These are phyloP conservation scores for Anastatica hierochuntica DNA, from an alignment of 345 rosid genomes.

Conservation along the genomic window DNA sequence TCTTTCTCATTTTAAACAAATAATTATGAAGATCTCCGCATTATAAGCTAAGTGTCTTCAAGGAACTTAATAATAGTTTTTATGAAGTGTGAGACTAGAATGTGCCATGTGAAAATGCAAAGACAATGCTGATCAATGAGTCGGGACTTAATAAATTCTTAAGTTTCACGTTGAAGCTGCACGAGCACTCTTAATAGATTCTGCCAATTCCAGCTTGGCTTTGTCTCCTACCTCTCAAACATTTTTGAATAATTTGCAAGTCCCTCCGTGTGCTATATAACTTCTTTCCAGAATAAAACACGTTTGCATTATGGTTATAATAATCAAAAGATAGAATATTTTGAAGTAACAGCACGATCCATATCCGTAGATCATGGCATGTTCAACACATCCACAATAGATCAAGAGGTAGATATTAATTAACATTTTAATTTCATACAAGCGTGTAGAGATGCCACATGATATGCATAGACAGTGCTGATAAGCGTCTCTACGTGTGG, in stretches of 20 bases:
- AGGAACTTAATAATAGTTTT: too few species aligned
- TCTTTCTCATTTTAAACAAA: too few species aligned
- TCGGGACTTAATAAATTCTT: too few species aligned
- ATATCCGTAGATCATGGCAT: constrained; percentile 1
- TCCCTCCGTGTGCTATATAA: constrained; percentile 5
- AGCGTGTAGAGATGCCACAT: too few species aligned
- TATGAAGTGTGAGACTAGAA: too few species aligned
- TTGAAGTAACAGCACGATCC: constrained; percentile 7
- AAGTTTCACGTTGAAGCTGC: neutral
- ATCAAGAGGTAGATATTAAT: neutral
- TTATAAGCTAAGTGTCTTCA: too few species aligned
- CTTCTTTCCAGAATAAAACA: neutral
- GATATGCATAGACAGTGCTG: too few species aligned
- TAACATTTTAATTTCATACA: too few species aligned
- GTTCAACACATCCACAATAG: neutral
- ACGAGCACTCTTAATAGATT: constrained; percentile 11
- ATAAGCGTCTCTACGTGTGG: too few species aligned
- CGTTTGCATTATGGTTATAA: neutral
- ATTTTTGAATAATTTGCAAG: neutral
- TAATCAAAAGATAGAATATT: neutral
- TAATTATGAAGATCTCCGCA: too few species aligned
- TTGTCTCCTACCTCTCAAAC: neutral
- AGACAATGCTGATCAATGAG: too few species aligned
- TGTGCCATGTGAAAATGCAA: too few species aligned
- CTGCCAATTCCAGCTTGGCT: constrained; percentile 4